Conservation (phyloP, 257 asterid species). For the Solanum chilense region DNA sequence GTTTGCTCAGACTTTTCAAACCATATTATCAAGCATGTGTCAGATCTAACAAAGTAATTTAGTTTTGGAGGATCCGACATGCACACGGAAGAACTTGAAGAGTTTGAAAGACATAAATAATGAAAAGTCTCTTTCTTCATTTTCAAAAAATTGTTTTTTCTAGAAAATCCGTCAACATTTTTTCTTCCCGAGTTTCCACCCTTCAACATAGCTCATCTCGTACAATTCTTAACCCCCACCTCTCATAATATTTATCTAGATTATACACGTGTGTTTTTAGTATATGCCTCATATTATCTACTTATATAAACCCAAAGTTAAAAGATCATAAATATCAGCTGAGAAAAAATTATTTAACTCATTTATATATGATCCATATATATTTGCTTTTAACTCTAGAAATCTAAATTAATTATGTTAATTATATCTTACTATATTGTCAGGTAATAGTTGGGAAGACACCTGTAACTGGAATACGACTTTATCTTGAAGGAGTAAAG, state of each 20-base stretch:
- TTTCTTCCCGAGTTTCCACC: neutral
- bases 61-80: neutral
- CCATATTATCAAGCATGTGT: accelerated
- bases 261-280: neutral
- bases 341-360: neutral
- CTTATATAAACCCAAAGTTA: neutral
- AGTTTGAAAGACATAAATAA: neutral
- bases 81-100: neutral
- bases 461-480: slow-evolving; percentile 85
- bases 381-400: neutral
- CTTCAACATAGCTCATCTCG: neutral
- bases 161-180: neutral
- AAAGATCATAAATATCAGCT: neutral
- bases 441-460: slow-evolving; percentile 51
- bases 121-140: neutral
- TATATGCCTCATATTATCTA: neutral
- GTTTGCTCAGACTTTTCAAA: neutral
- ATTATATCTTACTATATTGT: neutral
- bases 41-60: neutral
- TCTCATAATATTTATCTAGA: neutral
- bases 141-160: neutral
- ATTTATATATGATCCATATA: neutral
- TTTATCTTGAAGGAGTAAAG: slow-evolving; percentile 75
- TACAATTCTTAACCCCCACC: neutral
- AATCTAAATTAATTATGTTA: neutral